Evolutionary conservation across 179 eudicot species (phyloP), one percentile per base, ranked within the genome.

Genomic region (Beta macrorhiza): DNA sequence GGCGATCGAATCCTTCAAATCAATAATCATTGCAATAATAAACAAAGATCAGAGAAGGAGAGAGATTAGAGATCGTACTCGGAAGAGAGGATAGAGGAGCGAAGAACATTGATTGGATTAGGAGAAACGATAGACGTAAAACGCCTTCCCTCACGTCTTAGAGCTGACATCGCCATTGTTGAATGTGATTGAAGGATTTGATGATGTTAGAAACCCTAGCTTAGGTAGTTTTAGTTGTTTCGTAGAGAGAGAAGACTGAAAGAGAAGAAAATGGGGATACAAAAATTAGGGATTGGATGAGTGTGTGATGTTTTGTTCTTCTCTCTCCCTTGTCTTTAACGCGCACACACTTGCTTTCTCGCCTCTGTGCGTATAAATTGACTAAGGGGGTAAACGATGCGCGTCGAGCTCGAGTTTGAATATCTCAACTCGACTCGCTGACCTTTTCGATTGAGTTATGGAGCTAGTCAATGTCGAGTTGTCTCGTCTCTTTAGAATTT

Each of bases 71-170:
- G 77, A 83, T 82, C 89, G 29, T 91, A 92, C 94, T 89, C 84
- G 14, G 90, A 85, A 70, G 95, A 79, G 77, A 86, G 79, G 74
- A 90, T 85, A 58, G 94, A 81, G 32, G 93, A 90, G 61, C 92
- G 91, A 58, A 91, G 81, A 51, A 84, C 62, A 72, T 81, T 86
- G 82, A 80, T 75, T 5, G 90, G 87, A 55, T 85, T 81, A 49
- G 92, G 86, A 53, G 92, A 83, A 59, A 90, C 82, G 71, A 92
- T 79, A 72, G 97, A 84, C 79, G 82, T 81, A 77, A 93, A 61
- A 57, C 96, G 96, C 86, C 84, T 85, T 32, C 93, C 90, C 81
- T 93, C 93, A 32, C 92, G 89, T 80, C 95, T 85, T 82, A 84
- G 62, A 49, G 77, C 84, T 25, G 84, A 70, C 87, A 84, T 84